These are phyloP conservation scores for Kalmanozyma brasiliensis DNA, from an alignment of 1,284 basidiomycete genomes.

Conservation along the genomic window DNA sequence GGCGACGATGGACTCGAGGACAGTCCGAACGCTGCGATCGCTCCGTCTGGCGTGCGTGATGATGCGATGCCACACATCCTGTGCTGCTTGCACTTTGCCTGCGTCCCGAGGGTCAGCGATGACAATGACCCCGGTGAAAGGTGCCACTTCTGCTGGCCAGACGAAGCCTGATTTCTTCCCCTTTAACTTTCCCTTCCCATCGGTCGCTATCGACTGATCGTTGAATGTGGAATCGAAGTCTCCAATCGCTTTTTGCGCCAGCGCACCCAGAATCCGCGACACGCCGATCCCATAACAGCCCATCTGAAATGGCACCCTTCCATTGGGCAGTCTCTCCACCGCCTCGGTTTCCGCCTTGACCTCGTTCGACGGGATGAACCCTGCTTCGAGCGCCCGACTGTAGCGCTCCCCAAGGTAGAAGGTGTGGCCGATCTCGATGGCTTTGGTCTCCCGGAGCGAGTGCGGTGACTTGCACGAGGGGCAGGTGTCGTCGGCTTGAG, in stretches of 20 bases:
- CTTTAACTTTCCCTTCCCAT: background rate
- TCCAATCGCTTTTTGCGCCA: constrained; percentile 53
- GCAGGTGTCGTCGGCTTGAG: constrained; percentile 51
- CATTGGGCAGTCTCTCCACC: constrained; percentile 18
- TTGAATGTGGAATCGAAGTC: constrained; percentile 13
- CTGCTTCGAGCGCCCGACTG: constrained; percentile 59
- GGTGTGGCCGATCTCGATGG: constrained; percentile 69
- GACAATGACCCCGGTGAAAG: constrained; percentile 45
- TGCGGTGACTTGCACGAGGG: constrained; percentile 43
- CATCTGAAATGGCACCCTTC: constrained; percentile 65
- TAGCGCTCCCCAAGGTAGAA: constrained; percentile 68
- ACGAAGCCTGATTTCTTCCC: constrained; percentile 46
- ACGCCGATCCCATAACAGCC: constrained; percentile 69
- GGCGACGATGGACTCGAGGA: background rate
- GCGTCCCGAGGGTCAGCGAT: constrained; percentile 18
- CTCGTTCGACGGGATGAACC: constrained; percentile 22
- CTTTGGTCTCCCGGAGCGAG: constrained; percentile 47
- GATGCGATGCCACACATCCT: constrained; percentile 3
- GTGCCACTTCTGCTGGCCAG: constrained; percentile 63
- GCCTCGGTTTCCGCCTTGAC: constrained; percentile 1
- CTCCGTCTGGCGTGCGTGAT: background rate
- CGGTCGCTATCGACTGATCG: background rate
- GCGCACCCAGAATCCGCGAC: constrained; percentile 65
- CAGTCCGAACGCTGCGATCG: constrained; percentile 4
- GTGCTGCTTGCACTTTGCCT: constrained; percentile 4